A percentile compares a stretch with the other conserved stretches of the same genome.
phyloP scores from a whole-genome alignment of 1,284 basidiomycete species.

The Xanthoconium separans region DNA sequence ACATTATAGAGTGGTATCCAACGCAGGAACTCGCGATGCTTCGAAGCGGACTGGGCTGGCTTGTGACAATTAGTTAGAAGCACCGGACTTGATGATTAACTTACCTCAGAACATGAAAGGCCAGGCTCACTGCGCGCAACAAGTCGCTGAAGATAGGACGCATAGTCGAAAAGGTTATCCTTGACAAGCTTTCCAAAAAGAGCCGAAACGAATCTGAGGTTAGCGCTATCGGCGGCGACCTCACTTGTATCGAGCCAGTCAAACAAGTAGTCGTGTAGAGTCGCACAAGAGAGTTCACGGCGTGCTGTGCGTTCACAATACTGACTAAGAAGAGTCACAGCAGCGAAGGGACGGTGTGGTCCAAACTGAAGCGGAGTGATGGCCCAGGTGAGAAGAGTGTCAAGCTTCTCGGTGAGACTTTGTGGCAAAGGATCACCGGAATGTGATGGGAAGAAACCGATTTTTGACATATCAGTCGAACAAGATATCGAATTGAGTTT shows the following conservation, averaged over 20 bases:
- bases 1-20: constrained; percentile 67
- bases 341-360: constrained; percentile 81
- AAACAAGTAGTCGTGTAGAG: constrained; percentile 73
- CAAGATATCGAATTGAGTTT: constrained; percentile 79
- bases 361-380: constrained; percentile 84
- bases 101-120: constrained; percentile 53
- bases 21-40: constrained; percentile 65
- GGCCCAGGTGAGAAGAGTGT: constrained; percentile 84
- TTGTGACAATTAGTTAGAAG: constrained; percentile 9
- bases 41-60: constrained; percentile 39
- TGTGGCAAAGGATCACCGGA: constrained; percentile 41
- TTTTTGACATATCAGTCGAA: constrained; percentile 62
- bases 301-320: constrained; percentile 67
- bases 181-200: constrained; percentile 81
- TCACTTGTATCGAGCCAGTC: constrained; percentile 81
- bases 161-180: constrained; percentile 77
- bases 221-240: constrained; percentile 57
- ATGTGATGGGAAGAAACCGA: constrained; percentile 56
- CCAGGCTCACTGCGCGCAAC: constrained; percentile 78
- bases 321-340: constrained; percentile 69
- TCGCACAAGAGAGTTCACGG: constrained; percentile 52
- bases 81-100: constrained; percentile 14
- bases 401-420: constrained; percentile 67
- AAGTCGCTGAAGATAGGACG: constrained; percentile 81
- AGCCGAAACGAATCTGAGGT: constrained; percentile 63